Percentiles rank a stretch among this genome's conserved stretches.
Evolutionary conservation across 345 rosid genomes (phyloP).

Genomic region (Balakata baccata): DNA sequence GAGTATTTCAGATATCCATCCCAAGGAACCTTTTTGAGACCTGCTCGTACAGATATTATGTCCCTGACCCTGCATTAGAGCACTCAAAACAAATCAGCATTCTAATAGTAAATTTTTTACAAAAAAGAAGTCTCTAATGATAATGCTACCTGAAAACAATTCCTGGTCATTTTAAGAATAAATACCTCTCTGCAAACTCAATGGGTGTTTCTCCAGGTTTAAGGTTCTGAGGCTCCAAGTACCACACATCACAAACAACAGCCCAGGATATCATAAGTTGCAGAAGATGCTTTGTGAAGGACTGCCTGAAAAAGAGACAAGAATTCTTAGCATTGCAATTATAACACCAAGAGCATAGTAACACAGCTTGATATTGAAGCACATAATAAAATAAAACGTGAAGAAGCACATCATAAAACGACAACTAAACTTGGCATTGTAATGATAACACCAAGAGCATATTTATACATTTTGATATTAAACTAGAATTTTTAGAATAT

Average conservation of each 20-base stretch:
- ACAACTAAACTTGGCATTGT: not conserved
- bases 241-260: slow-evolving; percentile 99
- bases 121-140: not conserved
- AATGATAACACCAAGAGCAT: too few species aligned
- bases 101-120: not conserved
- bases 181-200: slow-evolving; percentile 94
- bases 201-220: slow-evolving; percentile 85
- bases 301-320: slow-evolving; percentile 59
- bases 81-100: slow-evolving; percentile 8
- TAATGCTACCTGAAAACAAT: not conserved
- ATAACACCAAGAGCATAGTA: not conserved
- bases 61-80: slow-evolving; percentile 65
- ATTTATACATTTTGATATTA: too few species aligned
- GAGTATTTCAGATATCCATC: slow-evolving; percentile 96
- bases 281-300: slow-evolving; percentile 91
- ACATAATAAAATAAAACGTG: not conserved
- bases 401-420: not conserved
- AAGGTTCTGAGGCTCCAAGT: slow-evolving; percentile 85
- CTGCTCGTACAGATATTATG: slow-evolving; percentile 87
- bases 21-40: slow-evolving; percentile 96
- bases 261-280: slow-evolving; percentile 99
- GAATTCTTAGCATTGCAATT: too few species aligned
- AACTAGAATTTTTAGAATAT: not conserved
- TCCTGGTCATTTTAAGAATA: slow-evolving; percentile 2
- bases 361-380: not conserved